phyloP scores from a whole-genome alignment of 306 rosid genomes.

The Purshia tridentata region DNA sequence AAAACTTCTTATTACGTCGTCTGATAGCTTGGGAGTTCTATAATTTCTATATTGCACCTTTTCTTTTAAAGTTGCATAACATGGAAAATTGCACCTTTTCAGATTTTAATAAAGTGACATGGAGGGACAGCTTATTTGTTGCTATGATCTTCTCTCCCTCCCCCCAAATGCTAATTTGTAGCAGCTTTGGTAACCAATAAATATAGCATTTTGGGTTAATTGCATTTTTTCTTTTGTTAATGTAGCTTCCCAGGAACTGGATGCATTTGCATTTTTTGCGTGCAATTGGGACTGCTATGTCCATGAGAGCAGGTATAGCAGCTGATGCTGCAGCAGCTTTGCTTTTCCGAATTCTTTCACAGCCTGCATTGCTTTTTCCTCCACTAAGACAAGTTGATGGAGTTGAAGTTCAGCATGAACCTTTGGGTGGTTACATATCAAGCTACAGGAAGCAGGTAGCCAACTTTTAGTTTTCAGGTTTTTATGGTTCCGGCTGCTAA shows the following conservation, averaged over 20 bases:
- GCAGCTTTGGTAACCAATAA: neutral
- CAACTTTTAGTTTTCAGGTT: neutral
- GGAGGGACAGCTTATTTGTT: neutral
- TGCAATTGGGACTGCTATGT: slow-evolving; percentile 98
- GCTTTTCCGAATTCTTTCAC: slow-evolving; percentile 92
- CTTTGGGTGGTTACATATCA: slow-evolving; percentile 71
- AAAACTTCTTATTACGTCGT: no score
- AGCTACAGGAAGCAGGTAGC: slow-evolving; percentile 84
- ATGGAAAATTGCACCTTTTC: neutral
- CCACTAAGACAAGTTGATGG: slow-evolving; percentile 95
- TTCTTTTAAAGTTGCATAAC: neutral
- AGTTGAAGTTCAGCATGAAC: slow-evolving; percentile 76
- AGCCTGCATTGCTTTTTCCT: slow-evolving; percentile 95
- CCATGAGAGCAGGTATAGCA: slow-evolving; percentile 95
- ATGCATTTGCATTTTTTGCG: slow-evolving; percentile 98
- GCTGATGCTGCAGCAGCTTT: slow-evolving; percentile 99
- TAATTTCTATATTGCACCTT: no score
- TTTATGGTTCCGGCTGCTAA: neutral
- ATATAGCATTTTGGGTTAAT: neutral
- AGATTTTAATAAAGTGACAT: neutral
- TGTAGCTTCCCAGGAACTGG: slow-evolving; percentile 98
- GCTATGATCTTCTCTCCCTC: neutral
- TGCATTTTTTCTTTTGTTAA: slow-evolving; percentile 17
- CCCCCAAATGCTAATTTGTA: no score
- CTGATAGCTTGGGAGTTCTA: no score